Percentiles rank a stretch among this genome's conserved stretches.
phyloP scores from a whole-genome alignment of 345 rosid genomes.

The Cardiospermum halicacabum region DNA sequence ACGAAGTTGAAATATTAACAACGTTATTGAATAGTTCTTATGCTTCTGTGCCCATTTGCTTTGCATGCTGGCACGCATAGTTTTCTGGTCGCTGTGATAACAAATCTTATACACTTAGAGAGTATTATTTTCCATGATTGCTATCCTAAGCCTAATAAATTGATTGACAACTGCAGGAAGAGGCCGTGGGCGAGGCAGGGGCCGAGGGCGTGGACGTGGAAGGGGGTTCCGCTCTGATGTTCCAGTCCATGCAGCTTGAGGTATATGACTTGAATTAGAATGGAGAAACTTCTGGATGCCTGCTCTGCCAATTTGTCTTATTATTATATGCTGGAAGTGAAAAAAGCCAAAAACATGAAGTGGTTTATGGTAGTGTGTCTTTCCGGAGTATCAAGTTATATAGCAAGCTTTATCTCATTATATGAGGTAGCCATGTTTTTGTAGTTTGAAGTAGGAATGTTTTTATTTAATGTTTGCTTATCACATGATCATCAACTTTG shows the following conservation, averaged over 20 bases:
- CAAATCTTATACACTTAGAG: background rate
- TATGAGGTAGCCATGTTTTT: constrained; percentile 11
- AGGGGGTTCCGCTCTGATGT: constrained; percentile 19
- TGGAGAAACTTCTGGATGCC: constrained; percentile 20
- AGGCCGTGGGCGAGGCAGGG: constrained; percentile 18
- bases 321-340: constrained; percentile 2
- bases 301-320: constrained; percentile 17
- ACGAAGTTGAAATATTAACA: background rate
- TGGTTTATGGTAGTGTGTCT: background rate
- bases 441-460: constrained; percentile 17
- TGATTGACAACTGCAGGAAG: constrained; percentile 12
- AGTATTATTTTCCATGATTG: background rate
- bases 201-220: constrained; percentile 20
- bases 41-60: background rate
- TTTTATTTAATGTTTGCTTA: constrained; percentile 6
- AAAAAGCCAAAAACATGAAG: background rate
- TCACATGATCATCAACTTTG: constrained; percentile 8
- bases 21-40: too few species aligned
- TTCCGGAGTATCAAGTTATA: constrained; percentile 1
- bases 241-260: constrained; percentile 10
- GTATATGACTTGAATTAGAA: constrained; percentile 12
- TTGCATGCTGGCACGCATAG: background rate
- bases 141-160: background rate
- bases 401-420: constrained; percentile 14
- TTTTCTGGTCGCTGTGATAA: background rate